phyloP scores from a whole-genome alignment of 257 asterid genomes.

The Nicotiana tabacum region DNA sequence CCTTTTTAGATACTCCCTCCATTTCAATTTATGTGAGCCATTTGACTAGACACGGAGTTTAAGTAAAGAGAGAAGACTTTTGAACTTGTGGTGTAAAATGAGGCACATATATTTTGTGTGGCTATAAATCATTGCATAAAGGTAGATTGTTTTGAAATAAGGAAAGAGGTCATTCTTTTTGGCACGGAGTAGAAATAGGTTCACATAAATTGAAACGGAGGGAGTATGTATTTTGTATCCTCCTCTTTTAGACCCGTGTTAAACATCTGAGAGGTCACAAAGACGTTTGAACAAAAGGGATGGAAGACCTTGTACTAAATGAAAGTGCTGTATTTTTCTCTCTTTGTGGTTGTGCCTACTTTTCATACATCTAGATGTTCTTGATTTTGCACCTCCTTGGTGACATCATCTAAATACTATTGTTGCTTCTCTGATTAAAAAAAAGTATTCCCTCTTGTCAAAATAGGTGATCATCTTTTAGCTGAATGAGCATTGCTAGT shows the following conservation, averaged over 20 bases:
- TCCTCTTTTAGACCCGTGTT: not conserved
- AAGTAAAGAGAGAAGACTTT: too few relatives aligned
- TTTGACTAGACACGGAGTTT: too few relatives aligned
- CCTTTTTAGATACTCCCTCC: not conserved
- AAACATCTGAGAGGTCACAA: not conserved
- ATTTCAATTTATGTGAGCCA: too few relatives aligned
- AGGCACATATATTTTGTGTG: too few relatives aligned
- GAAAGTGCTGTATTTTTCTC: not conserved
- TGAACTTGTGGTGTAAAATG: too few relatives aligned
- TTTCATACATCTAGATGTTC: slow-evolving; percentile 1
- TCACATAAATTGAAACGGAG: too few relatives aligned
- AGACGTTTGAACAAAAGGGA: not conserved
- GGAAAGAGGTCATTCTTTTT: too few relatives aligned
- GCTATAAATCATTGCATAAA: too few relatives aligned
- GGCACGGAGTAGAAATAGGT: too few relatives aligned
- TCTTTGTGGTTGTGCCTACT: not conserved
- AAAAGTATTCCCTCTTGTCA: not conserved
- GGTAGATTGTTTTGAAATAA: too few relatives aligned
- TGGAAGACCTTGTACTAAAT: not conserved
- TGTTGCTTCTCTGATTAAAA: not conserved
- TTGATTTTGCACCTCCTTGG: not conserved
- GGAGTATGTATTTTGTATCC: not conserved
- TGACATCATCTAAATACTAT: not conserved
- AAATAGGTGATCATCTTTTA: not conserved
- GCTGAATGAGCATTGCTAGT: not conserved